Base-by-base conservation (phyloP, 2,329 filamentous ascomycete genomes). In the Xylaria sp. region DNA sequence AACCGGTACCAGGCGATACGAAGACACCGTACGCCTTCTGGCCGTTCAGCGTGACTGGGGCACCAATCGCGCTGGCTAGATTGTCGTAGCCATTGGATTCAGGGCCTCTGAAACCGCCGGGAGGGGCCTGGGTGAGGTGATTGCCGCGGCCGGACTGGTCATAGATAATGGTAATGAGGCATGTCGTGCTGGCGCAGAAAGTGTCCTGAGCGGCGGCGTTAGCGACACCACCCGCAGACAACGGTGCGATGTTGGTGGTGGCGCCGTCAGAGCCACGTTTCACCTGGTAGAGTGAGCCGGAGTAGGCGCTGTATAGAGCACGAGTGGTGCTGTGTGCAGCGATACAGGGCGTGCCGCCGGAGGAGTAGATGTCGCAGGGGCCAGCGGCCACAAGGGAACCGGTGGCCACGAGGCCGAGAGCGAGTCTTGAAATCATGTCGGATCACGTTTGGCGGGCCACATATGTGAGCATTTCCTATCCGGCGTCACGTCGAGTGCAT, bases 21-120 rank as follows among this genome's bases (percentile, higher is more conserved):
- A 89, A 90, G 69, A 91, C 86, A 25, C 89, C 89, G 71, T 91
- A 91, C 0, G 86, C 88, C 77, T 88, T 90, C 44, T 88, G 78
- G 0, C 88, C 88, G 61, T 87, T 85, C 50, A 91, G 73, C 0
- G 84, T 88, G 35, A 91, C 87, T 0, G 89, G 88, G 0, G 89
- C 89, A 40, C 85, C 88, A 61, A 80, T 86, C 0, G 88, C 88
- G 60, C 82, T 84, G 53, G 89, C 87, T 16, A 89, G 77, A 74
- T 89, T 87, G 77, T 91, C 89, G 74, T 84, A 86, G 51, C 87
- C 87, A 74, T 85, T 82, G 40, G 81, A 53, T 27, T 87, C 86
- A 0, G 88, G 88, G 10, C 89, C 89, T 0, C 74, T 78, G 71
- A 87, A 88, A 32, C 81, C 86, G 1, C 88, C 89, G 0, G 85